A percentile compares a stretch with the other conserved stretches of the same genome.
These are phyloP conservation scores for Pyrenochaeta sp. DNA, from an alignment of 2,329 filamentous ascomycete genomes.

Conservation along the genomic window DNA sequence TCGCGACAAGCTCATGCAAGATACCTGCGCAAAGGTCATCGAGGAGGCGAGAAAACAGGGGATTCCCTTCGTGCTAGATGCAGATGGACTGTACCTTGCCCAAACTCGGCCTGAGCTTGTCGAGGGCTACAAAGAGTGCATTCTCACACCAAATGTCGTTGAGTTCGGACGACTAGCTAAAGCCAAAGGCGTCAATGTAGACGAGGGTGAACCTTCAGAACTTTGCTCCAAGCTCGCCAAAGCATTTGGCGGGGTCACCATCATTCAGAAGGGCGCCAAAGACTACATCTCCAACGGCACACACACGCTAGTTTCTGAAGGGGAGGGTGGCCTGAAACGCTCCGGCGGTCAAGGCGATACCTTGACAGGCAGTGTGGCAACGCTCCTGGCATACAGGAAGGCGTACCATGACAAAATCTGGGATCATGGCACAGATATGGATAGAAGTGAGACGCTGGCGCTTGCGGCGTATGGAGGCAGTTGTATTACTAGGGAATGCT, in stretches of 20 bases:
- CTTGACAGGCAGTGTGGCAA: slow-evolving; percentile 86
- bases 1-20: slow-evolving; percentile 88
- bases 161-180: slow-evolving; percentile 88
- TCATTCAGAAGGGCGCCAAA: slow-evolving; percentile 85
- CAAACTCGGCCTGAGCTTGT: slow-evolving; percentile 79
- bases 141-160: slow-evolving; percentile 93
- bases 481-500: slow-evolving; percentile 88
- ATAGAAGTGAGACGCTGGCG: slow-evolving; percentile 67
- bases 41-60: slow-evolving; percentile 74
- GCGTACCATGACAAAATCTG: slow-evolving; percentile 87
- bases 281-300: slow-evolving; percentile 86
- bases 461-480: slow-evolving; percentile 88
- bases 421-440: slow-evolving; percentile 67
- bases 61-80: slow-evolving; percentile 88
- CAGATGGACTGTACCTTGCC: slow-evolving; percentile 84
- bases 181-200: slow-evolving; percentile 72
- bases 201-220: slow-evolving; percentile 60
- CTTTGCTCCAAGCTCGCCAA: slow-evolving; percentile 75
- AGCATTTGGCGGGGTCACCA: slow-evolving; percentile 84
- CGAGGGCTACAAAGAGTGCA: slow-evolving; percentile 80
- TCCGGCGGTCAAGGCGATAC: slow-evolving; percentile 97
- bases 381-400: slow-evolving; percentile 85
- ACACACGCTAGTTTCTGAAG: slow-evolving; percentile 77
- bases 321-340: slow-evolving; percentile 84
- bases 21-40: slow-evolving; percentile 81